Evolutionary conservation across 2,329 filamentous ascomycete genomes (phyloP).

Genomic region (Furcasterigmium furcatum): DNA sequence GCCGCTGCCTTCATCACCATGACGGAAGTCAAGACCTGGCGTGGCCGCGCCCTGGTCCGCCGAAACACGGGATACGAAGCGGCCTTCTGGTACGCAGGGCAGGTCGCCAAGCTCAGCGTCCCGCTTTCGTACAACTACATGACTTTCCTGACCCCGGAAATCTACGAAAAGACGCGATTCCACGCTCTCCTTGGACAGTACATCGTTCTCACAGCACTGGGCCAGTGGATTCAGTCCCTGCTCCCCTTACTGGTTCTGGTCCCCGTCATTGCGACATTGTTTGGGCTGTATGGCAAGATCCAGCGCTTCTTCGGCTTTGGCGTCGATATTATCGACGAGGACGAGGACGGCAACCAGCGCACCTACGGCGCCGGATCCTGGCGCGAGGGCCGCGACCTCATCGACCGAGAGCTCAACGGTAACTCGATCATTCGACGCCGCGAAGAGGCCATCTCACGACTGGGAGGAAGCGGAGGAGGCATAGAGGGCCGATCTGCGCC

Average conservation of each 20-base stretch:
- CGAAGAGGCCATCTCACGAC: slow-evolving; percentile 35
- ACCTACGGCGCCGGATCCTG: slow-evolving; percentile 78
- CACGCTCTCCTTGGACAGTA: slow-evolving; percentile 81
- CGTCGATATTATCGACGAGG: slow-evolving; percentile 67
- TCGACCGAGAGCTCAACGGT: slow-evolving; percentile 78
- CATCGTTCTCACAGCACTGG: slow-evolving; percentile 79
- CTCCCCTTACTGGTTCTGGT: slow-evolving; percentile 87
- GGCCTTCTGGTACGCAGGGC: slow-evolving; percentile 92
- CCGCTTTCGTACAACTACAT: slow-evolving; percentile 95
- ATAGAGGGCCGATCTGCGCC: slow-evolving; percentile 33
- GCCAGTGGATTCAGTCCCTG: slow-evolving; percentile 79
- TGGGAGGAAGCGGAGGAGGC: slow-evolving; percentile 15
- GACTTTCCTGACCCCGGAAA: slow-evolving; percentile 72
- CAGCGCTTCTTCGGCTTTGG: slow-evolving; percentile 77
- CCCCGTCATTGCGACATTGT: slow-evolving; percentile 80
- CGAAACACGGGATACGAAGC: slow-evolving; percentile 91
- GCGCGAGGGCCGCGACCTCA: slow-evolving; percentile 87
- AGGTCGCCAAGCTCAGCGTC: slow-evolving; percentile 89
- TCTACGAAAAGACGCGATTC: slow-evolving; percentile 79
- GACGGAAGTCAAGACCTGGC: slow-evolving; percentile 95
- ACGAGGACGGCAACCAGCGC: slow-evolving; percentile 58
- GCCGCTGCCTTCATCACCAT: slow-evolving; percentile 82
- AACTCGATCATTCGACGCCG: slow-evolving; percentile 50
- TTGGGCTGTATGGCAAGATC: slow-evolving; percentile 83
- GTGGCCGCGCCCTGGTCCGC: slow-evolving; percentile 83